Evolutionary conservation across 2,329 filamentous ascomycete genomes (phyloP), one percentile per base, ranked within the genome.

Genomic region (Delphinella strobiligena): DNA sequence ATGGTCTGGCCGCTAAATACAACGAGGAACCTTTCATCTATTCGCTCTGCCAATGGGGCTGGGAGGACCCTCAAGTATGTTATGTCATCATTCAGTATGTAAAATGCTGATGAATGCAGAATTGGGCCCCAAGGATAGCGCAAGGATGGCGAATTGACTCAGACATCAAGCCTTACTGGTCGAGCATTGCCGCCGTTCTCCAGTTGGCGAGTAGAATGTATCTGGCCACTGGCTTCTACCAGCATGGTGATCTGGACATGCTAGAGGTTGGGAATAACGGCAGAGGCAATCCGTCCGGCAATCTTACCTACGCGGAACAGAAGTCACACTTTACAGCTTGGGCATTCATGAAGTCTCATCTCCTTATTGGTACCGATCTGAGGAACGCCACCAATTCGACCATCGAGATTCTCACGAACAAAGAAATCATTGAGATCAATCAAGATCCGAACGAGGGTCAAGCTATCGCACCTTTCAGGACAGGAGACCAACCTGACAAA

Each of bases 91-190:
- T 27, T 27, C 22, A 7, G 7, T 7, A 33, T 8, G 8, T 33
- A 14, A 14, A 10, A 17, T 33, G 15, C 31, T 14, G 16, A 17
- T 33, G 31, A 10, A 33, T 14, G 9, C 8, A 35, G 17, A 35
- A 35, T 17, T 50, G 48, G 48, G 48, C 39, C 5, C 33, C 30
- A 7, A 29, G 39, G 5, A 41, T 48, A 10, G 37, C 41, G 8
- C 48, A 50, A 29, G 32, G 38, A 11, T 50, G 49, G 48, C 45
- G 49, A 29, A 50, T 45, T 22, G 43, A 45, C 24, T 39, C 40
- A 18, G 49, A 50, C 37, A 47, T 50, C 31, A 49, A 49, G 12
- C 51, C 52, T 2, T 51, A 47, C 40, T 54, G 51, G 53, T 34
- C 32, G 17, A 43, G 44, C 1, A 43, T 55, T 12, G 43, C 49